Conservation (phyloP, 257 asterid genomes). For the Solanum appendiculatum region DNA sequence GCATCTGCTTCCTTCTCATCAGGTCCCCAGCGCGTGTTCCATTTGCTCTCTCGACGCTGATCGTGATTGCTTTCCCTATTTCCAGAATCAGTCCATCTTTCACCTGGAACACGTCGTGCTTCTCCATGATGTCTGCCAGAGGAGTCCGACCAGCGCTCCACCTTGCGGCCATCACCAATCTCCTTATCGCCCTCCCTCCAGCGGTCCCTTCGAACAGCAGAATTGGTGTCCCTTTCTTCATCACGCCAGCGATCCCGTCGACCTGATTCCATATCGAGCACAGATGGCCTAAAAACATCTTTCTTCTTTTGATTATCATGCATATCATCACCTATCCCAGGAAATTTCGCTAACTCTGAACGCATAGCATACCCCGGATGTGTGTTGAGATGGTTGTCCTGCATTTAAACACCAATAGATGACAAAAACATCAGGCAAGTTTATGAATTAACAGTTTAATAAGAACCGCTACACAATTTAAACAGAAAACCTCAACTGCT, state of each 20-base stretch:
- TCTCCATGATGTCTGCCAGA: constrained; percentile 67
- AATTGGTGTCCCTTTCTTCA: constrained; percentile 89
- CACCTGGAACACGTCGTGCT: constrained; percentile 58
- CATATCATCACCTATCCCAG: constrained; percentile 41
- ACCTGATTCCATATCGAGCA: constrained; percentile 64
- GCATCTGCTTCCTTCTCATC: constrained; percentile 49
- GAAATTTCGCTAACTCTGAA: constrained; percentile 36
- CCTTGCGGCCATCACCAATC: constrained; percentile 44
- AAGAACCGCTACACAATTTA: background rate
- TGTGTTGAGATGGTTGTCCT: constrained; percentile 50
- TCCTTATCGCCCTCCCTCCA: constrained; percentile 96
- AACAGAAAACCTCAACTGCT: background rate
- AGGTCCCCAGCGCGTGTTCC: constrained; percentile 96
- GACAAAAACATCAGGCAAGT: background rate
- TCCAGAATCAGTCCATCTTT: constrained; percentile 71
- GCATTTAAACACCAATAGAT: background rate
- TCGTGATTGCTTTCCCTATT: constrained; percentile 62
- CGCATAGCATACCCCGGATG: constrained; percentile 31
- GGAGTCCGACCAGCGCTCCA: constrained; percentile 67
- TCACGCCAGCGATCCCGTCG: constrained; percentile 94
- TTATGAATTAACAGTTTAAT: background rate
- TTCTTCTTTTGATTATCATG: constrained; percentile 58
- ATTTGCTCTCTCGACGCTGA: constrained; percentile 85
- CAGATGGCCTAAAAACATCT: constrained; percentile 92
- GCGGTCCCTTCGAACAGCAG: constrained; percentile 62